Evolutionary conservation across 306 rosid genomes (phyloP).

Genomic region (Rosa chinensis): DNA sequence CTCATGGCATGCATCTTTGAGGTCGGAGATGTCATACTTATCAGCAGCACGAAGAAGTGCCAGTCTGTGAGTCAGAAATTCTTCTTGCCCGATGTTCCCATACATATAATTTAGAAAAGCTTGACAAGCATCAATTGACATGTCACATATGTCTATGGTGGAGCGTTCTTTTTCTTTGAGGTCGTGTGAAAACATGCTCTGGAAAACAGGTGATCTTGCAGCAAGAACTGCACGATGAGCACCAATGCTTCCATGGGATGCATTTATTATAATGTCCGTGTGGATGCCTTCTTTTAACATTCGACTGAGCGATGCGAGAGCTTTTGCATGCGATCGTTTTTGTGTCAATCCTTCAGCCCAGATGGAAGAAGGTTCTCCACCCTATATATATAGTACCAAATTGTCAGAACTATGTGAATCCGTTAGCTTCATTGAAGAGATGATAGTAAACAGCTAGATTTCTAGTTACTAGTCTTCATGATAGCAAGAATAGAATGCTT

Average conservation of each 20-base stretch:
- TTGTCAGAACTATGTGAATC: neutral
- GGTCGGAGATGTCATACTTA: constrained; percentile 82
- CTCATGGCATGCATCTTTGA: constrained; percentile 85
- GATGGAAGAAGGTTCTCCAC: constrained; percentile 80
- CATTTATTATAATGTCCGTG: constrained; percentile 79
- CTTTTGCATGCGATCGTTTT: constrained; percentile 61
- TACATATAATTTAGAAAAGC: constrained; percentile 76
- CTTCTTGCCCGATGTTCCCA: constrained; percentile 74
- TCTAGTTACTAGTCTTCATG: neutral
- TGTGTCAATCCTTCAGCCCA: constrained; percentile 67
- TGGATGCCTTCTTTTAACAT: constrained; percentile 88
- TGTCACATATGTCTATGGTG: constrained; percentile 77
- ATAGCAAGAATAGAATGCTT: constrained; percentile 17
- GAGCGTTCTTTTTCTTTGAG: constrained; percentile 88
- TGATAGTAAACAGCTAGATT: neutral
- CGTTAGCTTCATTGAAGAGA: neutral
- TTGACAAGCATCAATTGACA: constrained; percentile 82
- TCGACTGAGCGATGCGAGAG: constrained; percentile 62
- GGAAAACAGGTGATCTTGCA: constrained; percentile 79
- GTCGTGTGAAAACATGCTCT: constrained; percentile 90
- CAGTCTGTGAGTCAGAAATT: constrained; percentile 68
- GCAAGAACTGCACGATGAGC: constrained; percentile 98
- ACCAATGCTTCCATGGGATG: constrained; percentile 78
- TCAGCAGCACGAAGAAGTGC: constrained; percentile 89
- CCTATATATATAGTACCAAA: constrained; percentile 38